Base-by-base conservation (phyloP, 140 eudicot species). In the Flaveria floridana region DNA sequence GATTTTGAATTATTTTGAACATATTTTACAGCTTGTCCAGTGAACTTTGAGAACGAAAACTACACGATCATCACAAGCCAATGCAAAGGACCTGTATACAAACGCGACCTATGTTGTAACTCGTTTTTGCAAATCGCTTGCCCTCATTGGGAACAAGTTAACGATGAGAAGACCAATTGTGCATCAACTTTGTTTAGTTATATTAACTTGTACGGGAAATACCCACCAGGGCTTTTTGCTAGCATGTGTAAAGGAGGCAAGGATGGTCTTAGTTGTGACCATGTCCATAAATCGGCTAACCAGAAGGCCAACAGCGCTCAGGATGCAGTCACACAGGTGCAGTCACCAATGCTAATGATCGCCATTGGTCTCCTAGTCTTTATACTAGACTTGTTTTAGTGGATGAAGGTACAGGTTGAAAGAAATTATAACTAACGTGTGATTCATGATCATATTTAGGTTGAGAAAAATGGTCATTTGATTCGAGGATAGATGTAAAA, bases 221-320 rank as follows among this genome's bases (percentile, higher is more conserved):
- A 91, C 71, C 96, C 97, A 3, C 91, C 96, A 0, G 96, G 91
- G 3, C 90, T 89, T 15, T 91, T 91, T 70, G 82, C 96, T 64
- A 81, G 85, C 77, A 15, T 86, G 85, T 91, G 97, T 77, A 81
- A 41, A 41, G 97, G 84, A 28, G 83, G 50, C 7, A 70, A 85
- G 46, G 67, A 86, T 0, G 97, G 97, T 6, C 85, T 91, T 39
- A 83, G 86, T 25, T 88, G 91, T 53, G 78, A 55, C 10, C 51
- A 71, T 13, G 67, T 81, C 16, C 65, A 77, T 7, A 47, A 48
- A 39, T 30, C 73, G 2, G 39, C 34, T n/a, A 18, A 30, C 21
- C 50, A 70, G 2, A 53, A 72, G 13, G 42, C 70, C 16, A 37
- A 34, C 55, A 42, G 50, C 6, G 79, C 61, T 57, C n/a, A 3